A percentile compares a stretch with the other conserved stretches of the same genome.
These are phyloP conservation scores for Kernera saxatilis DNA, from an alignment of 345 rosid species.

Conservation along the genomic window DNA sequence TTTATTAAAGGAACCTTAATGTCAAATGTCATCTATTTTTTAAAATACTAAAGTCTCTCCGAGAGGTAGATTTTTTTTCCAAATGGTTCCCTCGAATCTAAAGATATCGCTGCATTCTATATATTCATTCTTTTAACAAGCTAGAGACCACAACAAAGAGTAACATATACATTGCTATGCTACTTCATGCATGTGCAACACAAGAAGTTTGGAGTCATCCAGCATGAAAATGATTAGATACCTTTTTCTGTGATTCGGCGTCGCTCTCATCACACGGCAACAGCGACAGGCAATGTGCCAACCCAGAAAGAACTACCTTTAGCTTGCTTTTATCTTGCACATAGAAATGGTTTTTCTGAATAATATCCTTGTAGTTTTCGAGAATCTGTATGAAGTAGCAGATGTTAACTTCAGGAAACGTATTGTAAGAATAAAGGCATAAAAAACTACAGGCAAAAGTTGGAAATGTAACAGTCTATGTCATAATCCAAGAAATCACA, in stretches of 20 bases:
- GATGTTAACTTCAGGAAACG: neutral
- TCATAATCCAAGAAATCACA: neutral
- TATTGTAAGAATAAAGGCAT: neutral
- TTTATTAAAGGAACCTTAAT: neutral
- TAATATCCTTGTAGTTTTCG: constrained; percentile 64
- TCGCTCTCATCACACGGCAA: constrained; percentile 44
- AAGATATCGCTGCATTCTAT: neutral
- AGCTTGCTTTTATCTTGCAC: constrained; percentile 70
- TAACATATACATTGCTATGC: constrained; percentile 1
- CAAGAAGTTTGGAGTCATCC: neutral
- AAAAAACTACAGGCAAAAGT: neutral
- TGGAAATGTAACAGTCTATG: neutral
- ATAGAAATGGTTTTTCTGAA: constrained; percentile 57
- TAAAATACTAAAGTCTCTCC: neutral
- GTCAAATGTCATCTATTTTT: neutral
- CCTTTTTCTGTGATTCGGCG: constrained; percentile 40
- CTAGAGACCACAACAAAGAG: neutral
- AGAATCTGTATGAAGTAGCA: constrained; percentile 49
- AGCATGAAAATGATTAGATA: constrained; percentile 4
- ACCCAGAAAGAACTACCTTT: constrained; percentile 62
- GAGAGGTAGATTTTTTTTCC: neutral
- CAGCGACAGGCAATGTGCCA: constrained; percentile 64
- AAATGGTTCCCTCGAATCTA: neutral
- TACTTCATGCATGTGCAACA: neutral
- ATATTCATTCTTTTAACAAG: neutral